Base-by-base conservation (phyloP, 2,329 filamentous ascomycete genomes). In the Fusarium burgessii region DNA sequence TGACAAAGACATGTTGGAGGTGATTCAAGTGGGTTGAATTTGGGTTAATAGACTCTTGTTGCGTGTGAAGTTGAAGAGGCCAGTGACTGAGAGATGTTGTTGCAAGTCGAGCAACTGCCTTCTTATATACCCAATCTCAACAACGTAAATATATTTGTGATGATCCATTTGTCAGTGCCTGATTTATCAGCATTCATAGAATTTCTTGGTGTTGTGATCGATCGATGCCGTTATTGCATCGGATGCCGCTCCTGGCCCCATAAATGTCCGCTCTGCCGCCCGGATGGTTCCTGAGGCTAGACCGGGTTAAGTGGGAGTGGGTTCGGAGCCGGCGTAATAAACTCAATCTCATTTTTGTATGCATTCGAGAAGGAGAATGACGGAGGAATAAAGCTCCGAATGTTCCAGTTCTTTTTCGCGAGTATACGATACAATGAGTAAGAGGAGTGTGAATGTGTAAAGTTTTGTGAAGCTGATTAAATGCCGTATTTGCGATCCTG, bases 111-210 rank as follows among this genome's bases (percentile, higher is more conserved):
- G 32, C 12, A 0, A 17, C 14, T 18, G 14, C 32, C 14, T 5
- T 7, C 12, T 50, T 67, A 68, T 68, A 67, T 62, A 56, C 3
- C 23, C 7, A 12, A 25, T 14, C 17, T 25, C n/a, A 27, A 13
- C 8, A 25, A 20, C 15, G 45, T 27, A 25, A 12, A 1, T 25
- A 20, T 11, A 17, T 33, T 6, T 32, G 15, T 10, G 3, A 14
- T 35, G 40, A 7, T 11, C 1, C 15, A 36, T 35, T 42, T 47
- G 59, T 29, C 47, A 32, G 15, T 29, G 7, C 8, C 14, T 40
- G 47, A 33, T 67, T 62, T 67, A 62, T 67, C 62, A 67, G 49
- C 45, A 42, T 20, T 0, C 41, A 11, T 18, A 13, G n/a, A 36
- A 15, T 7, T 29, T 14, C 11, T 17, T 9, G 13, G 17, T 56